Evolutionary conservation across 768 basidiomycete genomes (phyloP).

Genomic region (Suillus clintonianus): DNA sequence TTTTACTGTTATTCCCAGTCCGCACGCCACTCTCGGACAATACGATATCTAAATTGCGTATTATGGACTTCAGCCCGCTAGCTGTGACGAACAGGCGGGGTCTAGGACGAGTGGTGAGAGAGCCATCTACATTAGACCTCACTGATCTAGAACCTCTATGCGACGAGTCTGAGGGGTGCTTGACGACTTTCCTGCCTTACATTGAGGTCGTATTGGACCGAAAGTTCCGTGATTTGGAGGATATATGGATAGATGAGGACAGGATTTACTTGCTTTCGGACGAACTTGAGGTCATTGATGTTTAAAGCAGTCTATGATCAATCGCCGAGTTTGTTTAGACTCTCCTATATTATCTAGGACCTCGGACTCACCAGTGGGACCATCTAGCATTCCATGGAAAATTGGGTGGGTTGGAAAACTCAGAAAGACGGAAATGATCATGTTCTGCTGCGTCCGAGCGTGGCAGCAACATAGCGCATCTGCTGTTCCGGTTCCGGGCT

Average conservation of each 20-base stretch:
- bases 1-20: neutral
- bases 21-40: neutral
- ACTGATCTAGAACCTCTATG: rapidly evolving
- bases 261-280: neutral
- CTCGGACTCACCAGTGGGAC: too few species aligned
- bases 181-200: neutral
- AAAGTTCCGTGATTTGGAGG: neutral
- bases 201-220: neutral
- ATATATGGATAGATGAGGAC: neutral
- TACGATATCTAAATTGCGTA: neutral
- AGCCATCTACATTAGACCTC: neutral
- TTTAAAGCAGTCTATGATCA: neutral
- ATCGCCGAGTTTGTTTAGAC: neutral
- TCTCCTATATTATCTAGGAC: too few species aligned
- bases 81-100: too few species aligned
- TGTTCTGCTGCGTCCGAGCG: too few species aligned
- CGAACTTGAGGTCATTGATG: neutral
- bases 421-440: too few species aligned
- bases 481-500: too few species aligned
- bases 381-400: too few species aligned
- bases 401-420: too few species aligned
- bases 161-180: neutral
- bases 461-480: too few species aligned
- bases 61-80: neutral
- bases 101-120: neutral